Base-by-base conservation (phyloP, 495 filamentous ascomycete species). In the Xylaria castorea region DNA sequence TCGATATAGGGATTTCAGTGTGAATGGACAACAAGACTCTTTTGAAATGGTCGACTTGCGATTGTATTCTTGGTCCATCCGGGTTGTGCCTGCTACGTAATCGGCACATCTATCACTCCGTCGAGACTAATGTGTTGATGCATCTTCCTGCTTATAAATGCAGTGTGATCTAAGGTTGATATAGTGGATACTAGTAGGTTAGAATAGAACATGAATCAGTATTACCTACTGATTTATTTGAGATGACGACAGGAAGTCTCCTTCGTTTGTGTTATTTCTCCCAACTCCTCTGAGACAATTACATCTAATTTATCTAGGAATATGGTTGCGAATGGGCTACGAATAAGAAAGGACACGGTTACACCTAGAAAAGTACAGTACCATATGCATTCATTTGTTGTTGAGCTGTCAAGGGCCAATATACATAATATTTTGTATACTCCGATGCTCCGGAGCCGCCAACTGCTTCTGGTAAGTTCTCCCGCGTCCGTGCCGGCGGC, bases 101-200 rank as follows among this genome's bases (percentile, higher is more conserved):
- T 42, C 64, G 46, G 64, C 16, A 25, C 64, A 53, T 67, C 30
- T 16, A 27, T 42, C 34, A 27, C 32, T 55, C 48, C 48, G 36
- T 38, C 7, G 1, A 38, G 18, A 40, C n/a, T 30, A 61, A 7
- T 27, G 18, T 60, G 8, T n/a, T 11, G 30, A 36, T 58, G 27
- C 55, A 36, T 63, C 60, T 42, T 40, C 20, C 40, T n/a, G 44
- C 63, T 66, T 66, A 66, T 66, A 66, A 66, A 66, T 66, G 63
- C 27, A 66, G 42, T 22, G 42, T 36, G 34, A 11, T 8, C 58
- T 61, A 34, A 60, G 36, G 27, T 32, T 32, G 30, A 60, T 32
- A 18, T 36, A 34, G 51, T 30, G 51, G 51, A 55, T 27, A 27
- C 51, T 27, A 5, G n/a, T 16, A 27, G 8, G 51, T 25, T 27